Base-by-base conservation (phyloP, 129 eudicot species). In the Cynara cardunculus region DNA sequence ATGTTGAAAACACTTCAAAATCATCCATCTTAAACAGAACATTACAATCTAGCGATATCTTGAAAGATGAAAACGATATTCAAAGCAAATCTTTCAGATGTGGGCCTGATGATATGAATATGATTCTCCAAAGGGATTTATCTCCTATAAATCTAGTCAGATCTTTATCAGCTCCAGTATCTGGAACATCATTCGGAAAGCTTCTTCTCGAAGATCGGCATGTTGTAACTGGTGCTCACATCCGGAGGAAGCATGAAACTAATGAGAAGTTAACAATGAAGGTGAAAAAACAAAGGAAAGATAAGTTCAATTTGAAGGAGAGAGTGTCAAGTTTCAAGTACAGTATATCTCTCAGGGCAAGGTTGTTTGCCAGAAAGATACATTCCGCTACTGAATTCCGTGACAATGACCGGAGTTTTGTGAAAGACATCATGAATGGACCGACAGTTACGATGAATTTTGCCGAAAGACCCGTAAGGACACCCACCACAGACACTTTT, bases 181-280 rank as follows among this genome's bases (percentile, higher is more conserved):
- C 99, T 22, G 97, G 97, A 84, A 87, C 94, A 30, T 90, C 97
- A 18, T 92, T 96, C 34, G 99, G 97, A 34, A 96, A 96, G 88
- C 97, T 96, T 68, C 93, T 96, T 78, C 86, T 96, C n/a, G 97
- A 96, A 84, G 99, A 96, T 71, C 84, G 95, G 46, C 89, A 88
- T 71, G 84, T 96, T 28, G 74, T 89, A 37, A 91, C 93, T 13
- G 98, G 98, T 56, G 98, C 95, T 22, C 98, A 96, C 21, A 87
- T 96, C 34, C 85, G 91, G 86, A 89, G 99, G 87, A 96, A 93
- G 87, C 97, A 91, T 78, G 99, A 96, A 90, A 86, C 81, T 12
- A 73, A 49, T 35, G 97, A 90, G 77, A 88, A 82, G 78, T 78
- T 87, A 39, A 72, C 91, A 68, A 34, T 78, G 81, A 88, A 90